Evolutionary conservation across 345 rosid genomes (phyloP), one percentile per base, ranked within the genome.

Genomic region (Salix arbutifolia): DNA sequence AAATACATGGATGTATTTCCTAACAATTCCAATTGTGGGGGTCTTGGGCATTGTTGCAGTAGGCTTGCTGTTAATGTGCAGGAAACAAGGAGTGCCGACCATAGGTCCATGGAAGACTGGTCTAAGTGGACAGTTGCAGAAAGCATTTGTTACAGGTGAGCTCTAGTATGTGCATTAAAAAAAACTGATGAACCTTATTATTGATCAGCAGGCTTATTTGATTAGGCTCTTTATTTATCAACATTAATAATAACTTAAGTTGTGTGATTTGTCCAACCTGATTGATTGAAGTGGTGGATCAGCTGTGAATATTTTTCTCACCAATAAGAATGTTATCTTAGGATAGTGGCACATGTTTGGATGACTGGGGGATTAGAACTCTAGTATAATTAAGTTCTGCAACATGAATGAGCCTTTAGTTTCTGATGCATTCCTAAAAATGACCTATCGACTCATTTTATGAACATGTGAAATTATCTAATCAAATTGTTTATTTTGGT

Each of bases 51-150:
- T 87, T 42, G 65, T 85, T 52, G 69, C 75, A 5, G 69, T 69
- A 3, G 83, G 74, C 82, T 74, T 86, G 64, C 46, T 87, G 76
- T 46, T 87, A 70, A 21, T 80, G 48, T 89, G 77, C 72, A 85
- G 86, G 56, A 93, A 83, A 71, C 84, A 68, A 68, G 92, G 90
- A 70, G 90, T 82, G 53, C 83, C 83, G 77, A 83, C 86, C 69
- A 88, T 96, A 37, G 82, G 91, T 76, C 99, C 99, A 28, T 96
- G 99, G 98, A 96, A 89, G 83, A 89, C 94, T 64, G 99, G 98
- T 80, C 80, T 96, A 35, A 96, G 98, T 79, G 98, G 95, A 80
- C 98, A 96, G 84, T 83, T 93, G 78, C 99, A 92, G 80, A 96
- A 91, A 85, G 96, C 96, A 74, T 93, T 96, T 73, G 82, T 93